Evolutionary conservation across 768 basidiomycete genomes (phyloP).

Genomic region (Auriscalpium orientale): DNA sequence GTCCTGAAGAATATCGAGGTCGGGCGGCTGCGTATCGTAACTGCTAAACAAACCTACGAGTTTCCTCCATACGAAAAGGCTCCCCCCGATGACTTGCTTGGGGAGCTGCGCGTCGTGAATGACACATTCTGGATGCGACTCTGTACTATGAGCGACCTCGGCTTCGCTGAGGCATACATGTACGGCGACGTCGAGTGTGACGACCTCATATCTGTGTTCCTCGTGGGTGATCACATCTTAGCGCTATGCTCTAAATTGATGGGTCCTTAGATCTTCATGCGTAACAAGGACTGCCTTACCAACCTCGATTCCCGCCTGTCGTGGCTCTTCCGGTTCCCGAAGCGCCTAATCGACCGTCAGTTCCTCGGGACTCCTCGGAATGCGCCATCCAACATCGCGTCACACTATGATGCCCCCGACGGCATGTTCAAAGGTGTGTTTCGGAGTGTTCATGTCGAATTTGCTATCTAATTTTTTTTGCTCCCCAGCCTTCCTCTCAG

Average conservation of each 20-base stretch:
- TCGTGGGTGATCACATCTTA: background rate
- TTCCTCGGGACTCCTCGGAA: slow-evolving; percentile 11
- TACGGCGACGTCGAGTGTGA: slow-evolving; percentile 13
- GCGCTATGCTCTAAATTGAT: background rate
- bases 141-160: slow-evolving; percentile 10
- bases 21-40: background rate
- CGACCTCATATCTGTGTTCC: slow-evolving; percentile 7
- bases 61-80: background rate
- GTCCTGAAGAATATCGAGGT: background rate
- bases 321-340: slow-evolving; percentile 5
- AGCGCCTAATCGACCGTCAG: slow-evolving; percentile 2
- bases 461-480: background rate
- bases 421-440: slow-evolving; percentile 26
- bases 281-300: slow-evolving; percentile 6
- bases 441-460: background rate
- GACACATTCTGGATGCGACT: slow-evolving; percentile 15
- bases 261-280: slow-evolving; percentile 1
- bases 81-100: background rate
- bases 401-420: slow-evolving; percentile 36
- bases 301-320: slow-evolving; percentile 10
- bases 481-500: slow-evolving; percentile 21
- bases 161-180: slow-evolving; percentile 20
- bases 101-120: slow-evolving; percentile 6
- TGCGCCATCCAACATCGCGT: slow-evolving; percentile 21
- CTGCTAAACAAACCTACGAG: background rate